Percentiles rank a stretch among this genome's conserved stretches.
Conservation (phyloP, 73 alveolate genomes). For the Blepharisma stoltei region DNA sequence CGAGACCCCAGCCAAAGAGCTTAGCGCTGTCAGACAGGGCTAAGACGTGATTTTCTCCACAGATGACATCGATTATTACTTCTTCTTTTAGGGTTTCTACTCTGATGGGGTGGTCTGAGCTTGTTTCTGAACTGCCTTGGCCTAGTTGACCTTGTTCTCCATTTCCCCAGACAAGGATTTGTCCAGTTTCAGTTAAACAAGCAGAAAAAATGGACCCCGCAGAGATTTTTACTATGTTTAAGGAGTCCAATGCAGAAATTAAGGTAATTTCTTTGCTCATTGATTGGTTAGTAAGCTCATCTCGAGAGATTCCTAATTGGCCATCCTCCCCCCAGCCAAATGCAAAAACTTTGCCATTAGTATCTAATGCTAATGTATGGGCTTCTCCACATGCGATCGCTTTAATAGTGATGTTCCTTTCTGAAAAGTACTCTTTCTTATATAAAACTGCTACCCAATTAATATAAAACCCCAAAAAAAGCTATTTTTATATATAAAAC, state of each 20-base stretch:
- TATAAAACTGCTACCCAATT: no score
- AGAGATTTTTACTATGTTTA: conserved; percentile 10
- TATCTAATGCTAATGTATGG: conserved; percentile 51
- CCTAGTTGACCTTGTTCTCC: conserved; percentile 86
- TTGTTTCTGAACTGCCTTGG: conserved; percentile 41
- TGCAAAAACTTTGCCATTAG: conserved; percentile 40
- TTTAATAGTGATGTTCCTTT: conserved; percentile 13
- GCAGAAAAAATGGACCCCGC: conserved; percentile 79
- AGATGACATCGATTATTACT: conserved; percentile 50
- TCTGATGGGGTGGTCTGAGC: conserved; percentile 39
- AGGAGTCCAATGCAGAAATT: no score
- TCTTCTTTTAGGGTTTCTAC: conserved; percentile 36
- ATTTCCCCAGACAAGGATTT: conserved; percentile 80
- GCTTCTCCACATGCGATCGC: conserved; percentile 63
- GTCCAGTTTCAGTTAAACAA: conserved; percentile 67
- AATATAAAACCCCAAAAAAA: no score
- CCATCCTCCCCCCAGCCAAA: conserved; percentile 69
- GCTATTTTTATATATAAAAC: no score
- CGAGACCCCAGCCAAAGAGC: conserved; percentile 88
- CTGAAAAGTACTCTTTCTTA: no score
- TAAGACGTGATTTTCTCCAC: conserved; percentile 79
- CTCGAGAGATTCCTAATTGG: conserved; percentile 42
- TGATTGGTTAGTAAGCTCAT: not conserved
- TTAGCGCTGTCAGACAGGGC: conserved; percentile 62
- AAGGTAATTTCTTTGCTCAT: no score